These are phyloP conservation scores for Euphrasia confusa DNA, from an alignment of 257 asterid genomes.

Conservation along the genomic window DNA sequence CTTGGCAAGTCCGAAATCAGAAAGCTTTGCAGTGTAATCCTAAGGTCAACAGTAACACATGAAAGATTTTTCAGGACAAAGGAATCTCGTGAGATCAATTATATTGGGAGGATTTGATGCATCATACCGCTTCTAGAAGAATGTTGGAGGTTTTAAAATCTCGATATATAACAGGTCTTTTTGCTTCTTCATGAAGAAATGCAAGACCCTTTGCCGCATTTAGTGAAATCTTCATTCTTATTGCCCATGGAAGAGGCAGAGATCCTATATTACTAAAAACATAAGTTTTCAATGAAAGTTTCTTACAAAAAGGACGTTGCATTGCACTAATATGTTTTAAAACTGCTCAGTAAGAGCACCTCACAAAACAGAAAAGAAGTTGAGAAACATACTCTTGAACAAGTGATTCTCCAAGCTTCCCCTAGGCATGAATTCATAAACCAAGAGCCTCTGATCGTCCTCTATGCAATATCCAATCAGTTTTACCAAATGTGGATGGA, in stretches of 20 bases:
- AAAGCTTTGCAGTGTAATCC: too few relatives aligned
- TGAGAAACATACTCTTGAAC: slow-evolving; percentile 59
- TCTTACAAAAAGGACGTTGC: too few relatives aligned
- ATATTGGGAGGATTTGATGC: slow-evolving; percentile 21
- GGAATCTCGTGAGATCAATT: neutral
- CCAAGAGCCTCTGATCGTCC: slow-evolving; percentile 73
- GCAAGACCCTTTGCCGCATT: slow-evolving; percentile 85
- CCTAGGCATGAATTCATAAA: slow-evolving; percentile 82
- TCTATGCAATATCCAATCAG: slow-evolving; percentile 84
- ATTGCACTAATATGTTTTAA: too few relatives aligned
- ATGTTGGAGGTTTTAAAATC: slow-evolving; percentile 73
- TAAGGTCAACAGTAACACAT: slow-evolving; percentile 14
- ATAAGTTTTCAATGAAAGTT: neutral
- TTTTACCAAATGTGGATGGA: slow-evolving; percentile 70
- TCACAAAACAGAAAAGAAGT: too few relatives aligned
- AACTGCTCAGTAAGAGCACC: too few relatives aligned
- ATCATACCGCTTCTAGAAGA: slow-evolving; percentile 54
- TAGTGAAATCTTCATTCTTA: slow-evolving; percentile 65
- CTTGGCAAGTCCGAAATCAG: too few relatives aligned
- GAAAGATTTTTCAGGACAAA: slow-evolving; percentile 19
- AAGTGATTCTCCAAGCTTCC: slow-evolving; percentile 97
- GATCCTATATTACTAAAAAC: slow-evolving; percentile 37
- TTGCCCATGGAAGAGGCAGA: slow-evolving; percentile 67
- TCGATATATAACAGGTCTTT: slow-evolving; percentile 64
- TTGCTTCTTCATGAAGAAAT: slow-evolving; percentile 84